A percentile compares a stretch with the other conserved stretches of the same genome.
These are phyloP conservation scores for Penicillium thymicola DNA, from an alignment of 2,329 filamentous ascomycete species.

Conservation along the genomic window DNA sequence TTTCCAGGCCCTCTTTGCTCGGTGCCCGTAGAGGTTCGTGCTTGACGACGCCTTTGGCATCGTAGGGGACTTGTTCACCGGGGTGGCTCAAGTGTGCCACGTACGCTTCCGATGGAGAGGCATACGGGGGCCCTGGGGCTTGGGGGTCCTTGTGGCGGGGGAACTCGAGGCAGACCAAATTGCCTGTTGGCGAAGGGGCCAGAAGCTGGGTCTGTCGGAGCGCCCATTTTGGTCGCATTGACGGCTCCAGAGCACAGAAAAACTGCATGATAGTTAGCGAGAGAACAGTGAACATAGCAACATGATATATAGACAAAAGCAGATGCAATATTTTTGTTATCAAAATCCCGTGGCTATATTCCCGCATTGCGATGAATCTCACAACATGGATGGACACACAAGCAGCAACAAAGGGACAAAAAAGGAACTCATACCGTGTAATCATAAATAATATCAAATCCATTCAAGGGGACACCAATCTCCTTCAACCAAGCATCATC, in stretches of 20 bases:
- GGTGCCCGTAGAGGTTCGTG: slow-evolving; percentile 47
- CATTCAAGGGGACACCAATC: slow-evolving; percentile 31
- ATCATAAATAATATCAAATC: slow-evolving; percentile 57
- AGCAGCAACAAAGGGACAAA: not conserved
- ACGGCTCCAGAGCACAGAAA: slow-evolving; percentile 57
- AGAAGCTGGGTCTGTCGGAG: slow-evolving; percentile 55
- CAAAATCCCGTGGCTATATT: not conserved
- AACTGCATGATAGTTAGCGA: slow-evolving; percentile 46
- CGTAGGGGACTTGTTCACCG: slow-evolving; percentile 64
- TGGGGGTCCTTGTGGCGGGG: slow-evolving; percentile 67
- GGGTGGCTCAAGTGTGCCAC: slow-evolving; percentile 67
- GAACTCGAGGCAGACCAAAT: slow-evolving; percentile 69
- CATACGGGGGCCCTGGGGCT: slow-evolving; percentile 69
- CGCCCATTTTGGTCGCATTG: slow-evolving; percentile 57
- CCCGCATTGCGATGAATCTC: not conserved
- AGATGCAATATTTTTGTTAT: not conserved
- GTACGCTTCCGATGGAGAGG: slow-evolving; percentile 66
- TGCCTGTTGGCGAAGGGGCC: slow-evolving; percentile 44
- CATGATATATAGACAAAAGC: not conserved
- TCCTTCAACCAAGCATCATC: slow-evolving; percentile 41
- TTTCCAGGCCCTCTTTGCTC: slow-evolving; percentile 39
- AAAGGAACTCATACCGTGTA: slow-evolving; percentile 51
- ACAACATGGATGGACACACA: not conserved
- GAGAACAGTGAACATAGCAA: not conserved
- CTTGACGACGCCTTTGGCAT: slow-evolving; percentile 51